Conservation (phyloP, 805 yeast species). For the Scheffersomyces stipitis region DNA sequence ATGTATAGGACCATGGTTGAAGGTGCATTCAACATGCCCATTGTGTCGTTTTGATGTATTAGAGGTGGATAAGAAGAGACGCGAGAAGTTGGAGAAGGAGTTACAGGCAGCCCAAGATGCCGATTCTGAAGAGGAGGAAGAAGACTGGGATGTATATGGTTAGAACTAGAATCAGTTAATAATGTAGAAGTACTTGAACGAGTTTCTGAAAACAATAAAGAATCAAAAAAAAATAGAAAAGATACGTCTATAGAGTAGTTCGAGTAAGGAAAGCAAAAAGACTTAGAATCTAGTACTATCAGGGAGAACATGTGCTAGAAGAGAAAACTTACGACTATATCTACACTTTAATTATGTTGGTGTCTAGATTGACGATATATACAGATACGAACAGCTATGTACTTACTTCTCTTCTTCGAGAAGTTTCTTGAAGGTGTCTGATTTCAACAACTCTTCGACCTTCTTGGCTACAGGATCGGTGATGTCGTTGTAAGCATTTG, state of each 20-base stretch:
- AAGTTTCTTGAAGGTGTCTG: conserved; percentile 67
- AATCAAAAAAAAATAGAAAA: too few species aligned
- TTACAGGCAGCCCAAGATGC: conserved; percentile 38
- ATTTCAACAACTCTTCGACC: conserved; percentile 68
- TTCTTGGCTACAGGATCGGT: conserved; percentile 57
- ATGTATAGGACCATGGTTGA: conserved; percentile 88
- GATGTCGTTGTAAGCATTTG: conserved; percentile 31
- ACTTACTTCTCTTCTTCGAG: conserved; percentile 21
- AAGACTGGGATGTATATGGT: conserved; percentile 80
- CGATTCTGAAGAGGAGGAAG: conserved; percentile 56
- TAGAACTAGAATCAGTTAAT: conserved; percentile 27
- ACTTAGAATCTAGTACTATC: too few species aligned
- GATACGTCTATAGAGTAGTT: too few species aligned
- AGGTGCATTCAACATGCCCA: conserved; percentile 75
- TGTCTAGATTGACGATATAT: too few species aligned
- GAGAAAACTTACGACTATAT: too few species aligned
- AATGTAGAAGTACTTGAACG: too few species aligned
- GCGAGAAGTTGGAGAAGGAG: conserved; percentile 34
- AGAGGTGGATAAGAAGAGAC: conserved; percentile 30
- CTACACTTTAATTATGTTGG: too few species aligned
- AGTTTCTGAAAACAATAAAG: too few species aligned
- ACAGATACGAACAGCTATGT: not conserved
- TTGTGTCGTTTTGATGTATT: conserved; percentile 75
- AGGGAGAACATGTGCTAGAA: too few species aligned
- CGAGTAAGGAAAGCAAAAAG: too few species aligned